Evolutionary conservation across 257 asterid genomes (phyloP).

Genomic region (Solanum tacnaense): DNA sequence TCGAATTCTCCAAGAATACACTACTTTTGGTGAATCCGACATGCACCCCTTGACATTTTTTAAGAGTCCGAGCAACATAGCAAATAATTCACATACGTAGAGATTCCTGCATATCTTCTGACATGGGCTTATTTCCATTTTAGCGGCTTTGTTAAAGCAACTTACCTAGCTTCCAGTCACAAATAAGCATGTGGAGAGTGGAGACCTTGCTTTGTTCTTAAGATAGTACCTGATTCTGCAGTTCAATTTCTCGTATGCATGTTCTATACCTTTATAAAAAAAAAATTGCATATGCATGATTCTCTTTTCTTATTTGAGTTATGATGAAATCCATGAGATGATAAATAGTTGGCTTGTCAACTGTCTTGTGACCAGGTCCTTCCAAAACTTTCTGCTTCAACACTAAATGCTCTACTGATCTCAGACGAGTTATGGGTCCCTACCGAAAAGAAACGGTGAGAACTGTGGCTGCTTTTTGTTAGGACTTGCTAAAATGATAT

Average conservation of each 20-base stretch:
- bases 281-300: not conserved
- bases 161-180: not conserved
- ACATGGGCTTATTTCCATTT: not conserved
- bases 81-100: not conserved
- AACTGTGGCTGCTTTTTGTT: slow-evolving; percentile 3
- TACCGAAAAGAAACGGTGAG: slow-evolving; percentile 92
- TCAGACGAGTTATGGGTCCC: slow-evolving; percentile 95
- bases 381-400: slow-evolving; percentile 90
- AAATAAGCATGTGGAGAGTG: not conserved
- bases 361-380: slow-evolving; percentile 56
- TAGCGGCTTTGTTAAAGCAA: not conserved
- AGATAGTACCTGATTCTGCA: not conserved
- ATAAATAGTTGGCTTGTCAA: not conserved
- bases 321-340: not conserved
- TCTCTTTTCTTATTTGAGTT: not conserved
- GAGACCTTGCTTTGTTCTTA: not conserved
- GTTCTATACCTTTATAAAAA: not conserved
- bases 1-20: not conserved
- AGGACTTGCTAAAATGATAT: not conserved
- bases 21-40: not conserved
- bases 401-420: slow-evolving; percentile 75
- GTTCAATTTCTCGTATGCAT: not conserved
- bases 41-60: not conserved
- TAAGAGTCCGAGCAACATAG: not conserved
- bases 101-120: not conserved